Evolutionary conservation across 129 eudicot genomes (phyloP).

Genomic region (Oenanthe sinensis): DNA sequence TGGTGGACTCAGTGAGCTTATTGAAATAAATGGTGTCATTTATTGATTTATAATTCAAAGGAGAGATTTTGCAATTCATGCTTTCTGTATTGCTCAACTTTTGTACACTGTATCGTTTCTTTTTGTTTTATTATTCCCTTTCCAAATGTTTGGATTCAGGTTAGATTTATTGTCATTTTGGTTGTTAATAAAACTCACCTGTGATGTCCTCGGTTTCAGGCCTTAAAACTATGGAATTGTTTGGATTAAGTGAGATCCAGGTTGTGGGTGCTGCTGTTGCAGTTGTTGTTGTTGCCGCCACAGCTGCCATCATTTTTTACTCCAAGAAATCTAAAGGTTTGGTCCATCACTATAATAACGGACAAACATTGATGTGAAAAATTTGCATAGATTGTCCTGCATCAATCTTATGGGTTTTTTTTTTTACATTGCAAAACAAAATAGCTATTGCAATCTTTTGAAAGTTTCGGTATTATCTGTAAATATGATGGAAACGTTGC

Average conservation of each 20-base stretch:
- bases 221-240: constrained; percentile 31
- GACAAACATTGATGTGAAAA: background rate
- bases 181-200: background rate
- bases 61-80: background rate
- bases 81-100: too few relatives aligned
- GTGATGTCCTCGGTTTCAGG: background rate
- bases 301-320: constrained; percentile 28
- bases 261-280: constrained; percentile 35
- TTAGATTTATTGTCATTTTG: background rate
- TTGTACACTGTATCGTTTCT: background rate
- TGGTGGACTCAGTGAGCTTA: background rate
- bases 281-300: constrained; percentile 36
- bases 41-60: background rate
- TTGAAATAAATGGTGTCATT: background rate
- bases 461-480: background rate
- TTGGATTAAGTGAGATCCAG: constrained; percentile 31
- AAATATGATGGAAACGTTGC: background rate
- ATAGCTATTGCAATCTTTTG: background rate
- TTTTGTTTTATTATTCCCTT: too few relatives aligned
- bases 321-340: constrained; percentile 51
- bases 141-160: background rate
- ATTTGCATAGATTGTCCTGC: background rate
- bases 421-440: background rate
- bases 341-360: background rate
- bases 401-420: background rate